phyloP scores from a whole-genome alignment of 371 early-diverging fungal genomes.

The Mucor plumbeus region DNA sequence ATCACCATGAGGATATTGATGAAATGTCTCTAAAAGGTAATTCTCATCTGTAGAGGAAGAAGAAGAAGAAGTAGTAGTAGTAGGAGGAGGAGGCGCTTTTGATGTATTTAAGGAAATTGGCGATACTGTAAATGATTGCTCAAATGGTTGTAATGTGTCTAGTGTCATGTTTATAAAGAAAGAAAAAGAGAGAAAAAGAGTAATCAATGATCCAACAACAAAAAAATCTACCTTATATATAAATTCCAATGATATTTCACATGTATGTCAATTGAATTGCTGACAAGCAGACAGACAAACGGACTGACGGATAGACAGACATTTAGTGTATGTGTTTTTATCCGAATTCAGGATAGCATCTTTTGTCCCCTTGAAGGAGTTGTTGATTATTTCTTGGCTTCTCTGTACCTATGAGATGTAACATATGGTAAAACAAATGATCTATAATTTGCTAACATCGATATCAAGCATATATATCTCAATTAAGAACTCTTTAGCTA shows the following conservation, averaged over 20 bases:
- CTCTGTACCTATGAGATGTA: not conserved
- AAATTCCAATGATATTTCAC: slow-evolving; percentile 8
- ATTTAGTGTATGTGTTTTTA: slow-evolving; percentile 1
- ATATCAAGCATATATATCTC: too few relatives aligned
- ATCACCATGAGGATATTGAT: slow-evolving; percentile 64
- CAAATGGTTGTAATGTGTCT: slow-evolving; percentile 44
- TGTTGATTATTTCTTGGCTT: not conserved
- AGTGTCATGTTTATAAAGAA: slow-evolving; percentile 15
- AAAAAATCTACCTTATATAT: not conserved
- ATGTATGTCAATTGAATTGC: not conserved
- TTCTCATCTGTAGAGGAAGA: slow-evolving; percentile 23
- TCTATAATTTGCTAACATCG: too few relatives aligned
- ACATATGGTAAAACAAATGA: too few relatives aligned
- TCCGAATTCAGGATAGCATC: slow-evolving; percentile 12
- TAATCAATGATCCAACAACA: slow-evolving; percentile 10
- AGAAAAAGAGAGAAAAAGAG: slow-evolving; percentile 12
- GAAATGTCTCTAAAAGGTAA: slow-evolving; percentile 45
- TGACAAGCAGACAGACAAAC: too few relatives aligned
- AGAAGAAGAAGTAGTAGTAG: too few relatives aligned
- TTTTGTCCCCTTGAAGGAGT: slow-evolving; percentile 4
- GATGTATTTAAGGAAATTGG: not conserved
- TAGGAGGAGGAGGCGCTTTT: slow-evolving; percentile 6
- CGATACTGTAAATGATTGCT: slow-evolving; percentile 36
- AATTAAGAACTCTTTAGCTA: not conserved
- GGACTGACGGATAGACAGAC: not conserved